Conservation (phyloP, 371 early-diverging fungal genomes). For the Mucor indicus region DNA sequence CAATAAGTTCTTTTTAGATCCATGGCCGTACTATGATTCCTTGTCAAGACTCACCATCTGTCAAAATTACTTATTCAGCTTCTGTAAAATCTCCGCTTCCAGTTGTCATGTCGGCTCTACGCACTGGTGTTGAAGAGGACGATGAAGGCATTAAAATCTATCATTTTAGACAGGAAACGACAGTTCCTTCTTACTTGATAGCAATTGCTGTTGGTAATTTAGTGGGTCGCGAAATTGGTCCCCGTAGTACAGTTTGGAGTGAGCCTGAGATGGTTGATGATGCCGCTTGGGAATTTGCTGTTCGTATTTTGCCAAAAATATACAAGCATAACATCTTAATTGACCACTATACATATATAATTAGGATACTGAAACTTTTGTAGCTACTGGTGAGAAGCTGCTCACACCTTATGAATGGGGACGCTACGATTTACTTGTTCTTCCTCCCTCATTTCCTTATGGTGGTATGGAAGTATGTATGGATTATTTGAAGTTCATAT, state of each 20-base stretch:
- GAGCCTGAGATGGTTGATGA: conserved; percentile 90
- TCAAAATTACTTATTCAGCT: conserved; percentile 89
- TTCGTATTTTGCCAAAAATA: too few species aligned
- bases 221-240: conserved; percentile 79
- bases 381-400: conserved; percentile 78
- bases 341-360: too few species aligned
- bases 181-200: conserved; percentile 88
- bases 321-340: too few species aligned
- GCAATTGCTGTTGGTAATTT: conserved; percentile 92
- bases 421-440: conserved; percentile 88
- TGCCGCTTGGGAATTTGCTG: conserved; percentile 92
- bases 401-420: conserved; percentile 96
- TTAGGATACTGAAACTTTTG: conserved; percentile 81
- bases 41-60: conserved; percentile 91
- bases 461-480: conserved; percentile 97
- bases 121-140: conserved; percentile 28
- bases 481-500: background rate
- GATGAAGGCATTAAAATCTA: conserved; percentile 45
- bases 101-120: conserved; percentile 28
- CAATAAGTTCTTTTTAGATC: conserved; percentile 51
- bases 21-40: conserved; percentile 93
- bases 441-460: conserved; percentile 81
- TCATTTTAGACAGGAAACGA: conserved; percentile 70
- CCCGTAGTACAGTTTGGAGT: conserved; percentile 90
- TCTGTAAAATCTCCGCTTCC: conserved; percentile 59